Evolutionary conservation across 2,329 filamentous ascomycete genomes (phyloP), one percentile per base, ranked within the genome.

Genomic region (Claviceps spartinae): DNA sequence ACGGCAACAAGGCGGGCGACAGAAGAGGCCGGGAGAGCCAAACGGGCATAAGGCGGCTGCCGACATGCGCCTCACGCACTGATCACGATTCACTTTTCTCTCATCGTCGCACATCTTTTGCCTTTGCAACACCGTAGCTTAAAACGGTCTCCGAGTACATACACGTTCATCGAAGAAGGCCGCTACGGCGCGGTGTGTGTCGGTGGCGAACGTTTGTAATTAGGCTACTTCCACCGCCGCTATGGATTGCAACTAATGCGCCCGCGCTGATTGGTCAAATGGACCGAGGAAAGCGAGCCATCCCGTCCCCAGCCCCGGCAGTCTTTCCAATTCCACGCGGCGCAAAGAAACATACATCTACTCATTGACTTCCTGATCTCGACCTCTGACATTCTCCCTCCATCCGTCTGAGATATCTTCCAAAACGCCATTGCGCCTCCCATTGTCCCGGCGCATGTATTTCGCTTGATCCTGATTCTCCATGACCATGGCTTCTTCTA

Each of bases 401-500:
- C 26, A 44, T 44, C 44, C 30, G 44, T 37, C 43, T 9, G 30
- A 34, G 30, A 34, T 4, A 3, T 34, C 40, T 34, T 40, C 38
- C 14, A 34, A 24, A 48, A 49, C 46, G 8, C 52, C 52, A 49
- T 51, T 24, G 46, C 49, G 45, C 43, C 50, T 47, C 18, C 14
- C n/a, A 54, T 52, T 55, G 30, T 50, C 30, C 4, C 49, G 57
- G 62, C 61, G 61, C 59, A 67, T 64, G 65, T 61, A 62, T 59
- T 57, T 59, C 63, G 59, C 59, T 34, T 59, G 57, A 62, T 58
- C 58, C 55, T 56, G 57, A 56, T 52, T 59, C 54, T 57, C 57
- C 60, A 59, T 63, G 61, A 69, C 56, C 62, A 82, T 77, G 72
- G 78, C 80, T 69, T 79, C 79, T 67, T 78, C 77, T 70, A 79